Conservation (phyloP, 2,329 filamentous ascomycete genomes). For the Fusarium secorum region DNA sequence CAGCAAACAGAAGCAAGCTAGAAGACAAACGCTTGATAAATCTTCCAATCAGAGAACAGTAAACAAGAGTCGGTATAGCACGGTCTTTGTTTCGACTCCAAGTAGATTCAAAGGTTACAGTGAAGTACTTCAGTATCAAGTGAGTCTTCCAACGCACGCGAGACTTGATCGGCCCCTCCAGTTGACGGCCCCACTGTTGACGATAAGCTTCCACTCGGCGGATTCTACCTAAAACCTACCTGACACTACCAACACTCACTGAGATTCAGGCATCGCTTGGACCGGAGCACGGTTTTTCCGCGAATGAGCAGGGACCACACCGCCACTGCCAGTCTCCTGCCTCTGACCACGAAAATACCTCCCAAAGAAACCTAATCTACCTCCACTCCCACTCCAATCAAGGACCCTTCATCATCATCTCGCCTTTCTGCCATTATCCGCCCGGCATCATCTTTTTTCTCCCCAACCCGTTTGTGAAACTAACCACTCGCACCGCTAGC, state of each 20-base stretch:
- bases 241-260: not conserved
- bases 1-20: constrained; percentile 8
- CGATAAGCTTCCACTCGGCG: constrained; percentile 18
- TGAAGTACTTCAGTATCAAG: constrained; percentile 9
- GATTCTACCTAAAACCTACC: not conserved
- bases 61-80: not conserved
- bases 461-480: constrained; percentile 30
- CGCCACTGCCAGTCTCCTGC: constrained; percentile 29
- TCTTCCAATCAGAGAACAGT: not conserved
- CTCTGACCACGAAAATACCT: constrained; percentile 38
- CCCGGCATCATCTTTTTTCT: constrained; percentile 23
- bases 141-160: constrained; percentile 15
- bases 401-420: constrained; percentile 4
- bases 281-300: constrained; percentile 26
- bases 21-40: not conserved
- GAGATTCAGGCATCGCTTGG: not conserved
- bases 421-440: constrained; percentile 14
- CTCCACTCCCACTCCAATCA: constrained; percentile 14
- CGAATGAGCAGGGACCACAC: constrained; percentile 40
- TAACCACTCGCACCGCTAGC: constrained; percentile 37
- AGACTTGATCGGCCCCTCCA: constrained; percentile 23
- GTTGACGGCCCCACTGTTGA: constrained; percentile 27
- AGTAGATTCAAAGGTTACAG: not conserved
- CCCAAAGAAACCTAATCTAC: constrained; percentile 9
- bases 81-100: not conserved